Conservation (phyloP, 768 basidiomycete species). For the Nidula microcarpa region DNA sequence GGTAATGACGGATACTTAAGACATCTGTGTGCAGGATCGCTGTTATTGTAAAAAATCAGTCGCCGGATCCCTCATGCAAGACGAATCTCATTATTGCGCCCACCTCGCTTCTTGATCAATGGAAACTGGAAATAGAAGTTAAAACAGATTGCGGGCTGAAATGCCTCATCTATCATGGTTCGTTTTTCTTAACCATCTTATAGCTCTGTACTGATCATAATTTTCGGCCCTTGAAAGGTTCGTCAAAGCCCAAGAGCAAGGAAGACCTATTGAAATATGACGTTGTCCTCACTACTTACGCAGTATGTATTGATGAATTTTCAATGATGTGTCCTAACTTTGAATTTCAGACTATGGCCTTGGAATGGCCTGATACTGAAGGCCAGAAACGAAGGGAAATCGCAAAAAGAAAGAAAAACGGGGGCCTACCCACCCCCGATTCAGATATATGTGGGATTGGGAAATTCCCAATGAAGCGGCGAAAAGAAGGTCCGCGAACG, state of each 20-base stretch:
- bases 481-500: neutral
- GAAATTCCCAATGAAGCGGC: neutral
- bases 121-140: constrained; percentile 48
- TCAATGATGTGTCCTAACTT: neutral
- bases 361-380: constrained; percentile 57
- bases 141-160: constrained; percentile 39
- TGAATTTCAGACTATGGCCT: constrained; percentile 43
- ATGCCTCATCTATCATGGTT: constrained; percentile 56
- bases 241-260: constrained; percentile 40
- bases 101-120: constrained; percentile 58
- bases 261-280: constrained; percentile 53
- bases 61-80: constrained; percentile 43
- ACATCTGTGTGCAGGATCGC: constrained; percentile 41
- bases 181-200: neutral
- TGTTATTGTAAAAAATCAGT: constrained; percentile 43
- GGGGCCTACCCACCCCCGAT: no score
- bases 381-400: constrained; percentile 2
- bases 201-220: constrained; percentile 9
- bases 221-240: constrained; percentile 14
- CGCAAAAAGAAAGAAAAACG: no score
- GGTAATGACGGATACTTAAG: neutral
- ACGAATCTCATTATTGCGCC: constrained; percentile 61
- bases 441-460: no score
- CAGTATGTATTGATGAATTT: constrained; percentile 20
- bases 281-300: constrained; percentile 57